Base-by-base conservation (phyloP, 2,329 filamentous ascomycete species). In the Aspergillus ochraceus region DNA sequence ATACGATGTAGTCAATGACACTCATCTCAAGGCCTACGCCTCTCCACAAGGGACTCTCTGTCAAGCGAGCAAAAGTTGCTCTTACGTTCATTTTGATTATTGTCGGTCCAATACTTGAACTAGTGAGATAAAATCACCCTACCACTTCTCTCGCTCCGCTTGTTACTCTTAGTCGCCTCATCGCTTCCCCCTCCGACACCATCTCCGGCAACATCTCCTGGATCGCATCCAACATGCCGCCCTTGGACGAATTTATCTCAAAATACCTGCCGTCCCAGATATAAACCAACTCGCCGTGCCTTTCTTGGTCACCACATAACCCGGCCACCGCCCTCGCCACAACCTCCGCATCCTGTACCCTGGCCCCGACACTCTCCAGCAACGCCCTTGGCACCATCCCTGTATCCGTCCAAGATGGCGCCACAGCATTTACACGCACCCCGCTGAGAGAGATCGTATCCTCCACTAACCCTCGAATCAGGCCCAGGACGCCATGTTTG, bases 401-500 rank as follows among this genome's bases (percentile, higher is more conserved):
- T 17, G 82, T 83, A 3, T 76, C 71, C 0, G 85, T 86, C 84
- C 84, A 87, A 30, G 76, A 80, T 1, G 85, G 84, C 1, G 82
- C 79, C 20, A 87, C 72, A 6, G 77, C 79, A 72, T 88, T 88
- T 54, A 87, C 68, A 14, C 85, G 81, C 49, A 87, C 54, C 1
- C 22, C 24, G 4, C 17, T 60, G 30, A 63, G 5, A 24, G 39
- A 20, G 1, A 20, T 52, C 20, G 84, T 63, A 3, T 79, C 69
- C 2, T 72, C 70, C 1, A 77, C 69, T 10, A 84, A 70, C 3
- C 81, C 79, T 29, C 84, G 79, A 22, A 83, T 76, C 57, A 84
- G 79, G 2, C 85, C 84, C 0, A 86, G 62, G 0, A 85, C 79
- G 22, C 78, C 85, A 57, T 86, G 81, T 60, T 87, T 87, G 29